phyloP scores from a whole-genome alignment of 805 yeast species.

The Candida manassasensis region DNA sequence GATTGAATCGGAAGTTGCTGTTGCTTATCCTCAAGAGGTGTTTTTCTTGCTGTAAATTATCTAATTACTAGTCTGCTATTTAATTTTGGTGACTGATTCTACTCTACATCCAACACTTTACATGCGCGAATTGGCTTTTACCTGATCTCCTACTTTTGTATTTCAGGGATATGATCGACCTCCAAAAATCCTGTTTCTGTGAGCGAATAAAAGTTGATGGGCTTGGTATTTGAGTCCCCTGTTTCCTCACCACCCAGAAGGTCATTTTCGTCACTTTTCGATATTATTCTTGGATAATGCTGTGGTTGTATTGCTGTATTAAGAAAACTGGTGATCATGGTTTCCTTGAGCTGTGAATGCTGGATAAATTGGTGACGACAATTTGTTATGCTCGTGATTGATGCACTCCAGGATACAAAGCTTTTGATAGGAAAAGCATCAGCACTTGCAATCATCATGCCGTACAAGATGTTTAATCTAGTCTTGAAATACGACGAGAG shows the following conservation, averaged over 20 bases:
- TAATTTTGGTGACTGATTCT: too few relatives aligned
- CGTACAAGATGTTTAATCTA: slow-evolving; percentile 26
- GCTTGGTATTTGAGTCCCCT: background rate
- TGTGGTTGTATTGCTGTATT: slow-evolving; percentile 7
- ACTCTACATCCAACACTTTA: too few relatives aligned
- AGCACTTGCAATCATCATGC: slow-evolving; percentile 15
- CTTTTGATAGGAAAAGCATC: slow-evolving; percentile 20
- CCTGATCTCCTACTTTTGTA: too few relatives aligned
- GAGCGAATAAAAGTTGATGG: slow-evolving; percentile 12
- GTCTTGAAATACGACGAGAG: slow-evolving; percentile 24
- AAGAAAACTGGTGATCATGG: slow-evolving; percentile 9
- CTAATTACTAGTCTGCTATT: too few relatives aligned
- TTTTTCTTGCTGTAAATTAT: too few relatives aligned
- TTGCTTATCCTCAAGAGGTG: too few relatives aligned
- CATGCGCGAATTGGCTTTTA: too few relatives aligned
- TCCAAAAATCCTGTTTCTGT: slow-evolving; percentile 10
- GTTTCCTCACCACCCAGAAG: too few relatives aligned
- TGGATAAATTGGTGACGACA: slow-evolving; percentile 18
- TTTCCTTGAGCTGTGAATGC: slow-evolving; percentile 19
- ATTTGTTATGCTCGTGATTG: slow-evolving; percentile 21
- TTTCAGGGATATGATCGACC: slow-evolving; percentile 8
- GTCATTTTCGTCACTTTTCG: background rate
- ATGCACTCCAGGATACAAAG: slow-evolving; percentile 23
- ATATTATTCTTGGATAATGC: slow-evolving; percentile 11
- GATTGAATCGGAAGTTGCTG: too few relatives aligned